Evolutionary conservation across 495 filamentous ascomycete species (phyloP), one percentile per base, ranked within the genome.

Genomic region (Aspergillus mulundensis): DNA sequence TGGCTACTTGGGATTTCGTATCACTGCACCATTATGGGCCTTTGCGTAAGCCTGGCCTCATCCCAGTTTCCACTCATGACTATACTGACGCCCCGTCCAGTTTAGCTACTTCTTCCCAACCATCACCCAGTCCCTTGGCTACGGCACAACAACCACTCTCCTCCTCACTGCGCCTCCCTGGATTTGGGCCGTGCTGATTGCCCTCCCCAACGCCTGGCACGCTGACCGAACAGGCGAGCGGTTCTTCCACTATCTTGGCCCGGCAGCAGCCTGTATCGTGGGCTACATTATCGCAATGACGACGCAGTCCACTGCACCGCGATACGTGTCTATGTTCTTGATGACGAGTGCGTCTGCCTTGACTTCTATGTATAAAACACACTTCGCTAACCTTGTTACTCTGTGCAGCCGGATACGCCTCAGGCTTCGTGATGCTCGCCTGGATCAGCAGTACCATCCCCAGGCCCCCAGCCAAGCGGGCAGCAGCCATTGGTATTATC

Each of bases 131-230:
- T 28, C 49, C 11, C 38, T 42, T 14, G 21, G 21, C 32, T 50
- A 50, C 32, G 48, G 34, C 18, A 50, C 19, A 6, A 50, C 21
- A 18, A 20, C 38, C 14, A 50, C 48, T 0, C 48, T 50, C 19
- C 48, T 50, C 8, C 48, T 50, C 20, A 50, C 48, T 5, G 48
- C 48, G 3, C 48, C 48, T 1, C 48, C 48, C 19, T 50, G 21
- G 12, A 20, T 50, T 2, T 20, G 34, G 11, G 50, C 50, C n/a
- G 44, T 32, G 16, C 12, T 47, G 11, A 47, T 30, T 18, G 25
- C 44, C 16, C 23, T 47, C 4, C 21, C 25, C 4, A 47, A 47
- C 14, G 44, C 44, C 10, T 47, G 44, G 44, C 44, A 47, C 16
- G 44, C 44, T 16, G 44, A 47, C 15, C 44, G 44, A 28, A 47